Percentiles rank a stretch among this genome's conserved stretches.
phyloP scores from a whole-genome alignment of 2,329 filamentous ascomycete species.

The Phyllosticta capitalensis region DNA sequence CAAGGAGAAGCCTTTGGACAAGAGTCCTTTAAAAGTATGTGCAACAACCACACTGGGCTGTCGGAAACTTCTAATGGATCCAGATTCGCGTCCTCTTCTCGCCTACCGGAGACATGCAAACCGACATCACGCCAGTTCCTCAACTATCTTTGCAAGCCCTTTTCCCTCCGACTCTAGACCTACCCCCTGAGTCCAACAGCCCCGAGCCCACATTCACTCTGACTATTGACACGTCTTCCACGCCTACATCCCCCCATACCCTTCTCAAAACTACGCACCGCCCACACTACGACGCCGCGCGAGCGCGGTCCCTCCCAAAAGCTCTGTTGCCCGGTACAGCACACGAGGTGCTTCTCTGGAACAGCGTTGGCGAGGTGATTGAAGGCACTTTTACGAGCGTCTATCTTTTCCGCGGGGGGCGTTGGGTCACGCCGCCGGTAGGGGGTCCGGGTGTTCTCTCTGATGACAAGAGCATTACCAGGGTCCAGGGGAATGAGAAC shows the following conservation, averaged over 20 bases:
- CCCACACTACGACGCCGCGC: conserved; percentile 60
- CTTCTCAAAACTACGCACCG: conserved; percentile 78
- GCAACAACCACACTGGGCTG: background rate
- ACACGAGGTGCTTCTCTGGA: conserved; percentile 66
- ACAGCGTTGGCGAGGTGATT: conserved; percentile 58
- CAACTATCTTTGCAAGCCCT: conserved; percentile 42
- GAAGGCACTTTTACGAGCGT: conserved; percentile 77
- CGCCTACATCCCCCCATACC: conserved; percentile 54
- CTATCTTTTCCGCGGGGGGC: conserved; percentile 63
- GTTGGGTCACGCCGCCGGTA: conserved; percentile 70
- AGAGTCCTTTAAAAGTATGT: background rate
- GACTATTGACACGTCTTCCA: conserved; percentile 43
- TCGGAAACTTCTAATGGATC: conserved; percentile 1
- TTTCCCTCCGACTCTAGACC: conserved; percentile 48
- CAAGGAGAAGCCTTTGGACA: conserved; percentile 14
- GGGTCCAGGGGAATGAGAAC: background rate
- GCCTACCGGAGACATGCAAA: conserved; percentile 24
- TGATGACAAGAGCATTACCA: conserved; percentile 1
- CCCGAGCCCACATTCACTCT: conserved; percentile 26
- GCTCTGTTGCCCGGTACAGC: conserved; percentile 21
- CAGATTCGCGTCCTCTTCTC: conserved; percentile 49
- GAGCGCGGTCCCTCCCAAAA: conserved; percentile 49
- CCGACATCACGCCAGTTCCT: conserved; percentile 30
- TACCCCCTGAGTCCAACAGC: conserved; percentile 27
- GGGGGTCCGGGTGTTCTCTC: conserved; percentile 13